Base-by-base conservation (phyloP, 495 filamentous ascomycete genomes). In the Parmelia sp. region DNA sequence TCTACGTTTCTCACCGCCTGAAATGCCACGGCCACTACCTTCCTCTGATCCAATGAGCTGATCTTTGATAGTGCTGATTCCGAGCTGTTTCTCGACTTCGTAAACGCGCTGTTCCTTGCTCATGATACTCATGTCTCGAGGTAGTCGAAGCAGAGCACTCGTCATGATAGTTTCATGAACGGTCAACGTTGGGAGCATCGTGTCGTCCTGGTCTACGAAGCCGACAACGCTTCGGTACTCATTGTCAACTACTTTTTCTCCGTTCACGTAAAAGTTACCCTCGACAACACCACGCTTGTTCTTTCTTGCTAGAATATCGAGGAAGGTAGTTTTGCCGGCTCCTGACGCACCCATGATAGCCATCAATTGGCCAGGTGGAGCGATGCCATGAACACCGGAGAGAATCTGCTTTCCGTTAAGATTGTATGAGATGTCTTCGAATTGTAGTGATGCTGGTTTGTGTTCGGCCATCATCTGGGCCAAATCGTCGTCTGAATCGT, bases 341-440 rank as follows among this genome's bases (percentile, higher is more conserved):
- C 94, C 94, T 6, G 95, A 97, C 15, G 94, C 92, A 45, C 94
- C 94, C 93, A 99, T 97, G 72, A 99, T 96, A 29, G 94, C 94
- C 70, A 94, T 90, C 11, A 99, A 82, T 69, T 97, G 90, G 0
- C 94, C 94, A 2, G 92, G 89, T 68, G 89, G 86, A 17, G 93
- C 92, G 39, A 89, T 86, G 53, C 94, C 94, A 65, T 85, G 86
- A 45, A 99, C 86, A 37, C 82, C 85, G 9, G 83, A 82, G 1
- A 99, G 80, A 63, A 99, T 96, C 65, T 90, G 79, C 75, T 90
- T 96, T 11, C 90, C 90, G 70, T 93, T 94, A 9, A 98, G 76
- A 35, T 82, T 78, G 70, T 98, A 98, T 0, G 86, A 88, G 0
- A 97, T 89, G 66, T 95, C 89, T 45, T 93, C 85, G 73, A 96